phyloP scores from a whole-genome alignment of 768 basidiomycete species.

The Dioszegia aurantiaca region DNA sequence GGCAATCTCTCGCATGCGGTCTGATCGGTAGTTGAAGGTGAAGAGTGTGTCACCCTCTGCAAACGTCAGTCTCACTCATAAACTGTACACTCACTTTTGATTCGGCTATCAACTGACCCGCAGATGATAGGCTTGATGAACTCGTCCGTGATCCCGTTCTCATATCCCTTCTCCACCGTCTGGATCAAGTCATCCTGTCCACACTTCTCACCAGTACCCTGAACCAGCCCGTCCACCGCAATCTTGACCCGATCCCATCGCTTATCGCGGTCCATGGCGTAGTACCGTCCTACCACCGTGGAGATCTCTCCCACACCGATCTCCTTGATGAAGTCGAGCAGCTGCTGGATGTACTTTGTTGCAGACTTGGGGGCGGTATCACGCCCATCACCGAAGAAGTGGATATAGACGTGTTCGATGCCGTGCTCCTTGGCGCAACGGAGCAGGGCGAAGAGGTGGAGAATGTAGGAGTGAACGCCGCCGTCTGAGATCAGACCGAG shows the following conservation, averaged over 20 bases:
- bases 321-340: conserved; percentile 75
- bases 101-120: conserved; percentile 70
- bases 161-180: conserved; percentile 70
- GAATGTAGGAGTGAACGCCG: conserved; percentile 94
- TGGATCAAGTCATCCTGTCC: conserved; percentile 63
- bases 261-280: conserved; percentile 96
- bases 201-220: conserved; percentile 62
- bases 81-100: conserved; percentile 76
- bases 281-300: conserved; percentile 85
- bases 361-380: conserved; percentile 88
- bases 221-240: conserved; percentile 78
- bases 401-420: conserved; percentile 81
- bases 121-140: conserved; percentile 93
- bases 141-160: conserved; percentile 85
- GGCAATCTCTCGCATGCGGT: conserved; percentile 90
- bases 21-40: conserved; percentile 96
- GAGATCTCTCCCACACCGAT: conserved; percentile 68
- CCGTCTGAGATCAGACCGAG: conserved; percentile 91
- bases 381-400: conserved; percentile 92
- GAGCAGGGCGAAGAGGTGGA: conserved; percentile 82
- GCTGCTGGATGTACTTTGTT: conserved; percentile 69
- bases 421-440: conserved; percentile 82
- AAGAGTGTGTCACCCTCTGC: conserved; percentile 83
- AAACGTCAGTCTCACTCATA: too few species aligned
- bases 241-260: conserved; percentile 92